Evolutionary conservation across 2,329 filamentous ascomycete genomes (phyloP).

Genomic region (Pseudonectria buxi): DNA sequence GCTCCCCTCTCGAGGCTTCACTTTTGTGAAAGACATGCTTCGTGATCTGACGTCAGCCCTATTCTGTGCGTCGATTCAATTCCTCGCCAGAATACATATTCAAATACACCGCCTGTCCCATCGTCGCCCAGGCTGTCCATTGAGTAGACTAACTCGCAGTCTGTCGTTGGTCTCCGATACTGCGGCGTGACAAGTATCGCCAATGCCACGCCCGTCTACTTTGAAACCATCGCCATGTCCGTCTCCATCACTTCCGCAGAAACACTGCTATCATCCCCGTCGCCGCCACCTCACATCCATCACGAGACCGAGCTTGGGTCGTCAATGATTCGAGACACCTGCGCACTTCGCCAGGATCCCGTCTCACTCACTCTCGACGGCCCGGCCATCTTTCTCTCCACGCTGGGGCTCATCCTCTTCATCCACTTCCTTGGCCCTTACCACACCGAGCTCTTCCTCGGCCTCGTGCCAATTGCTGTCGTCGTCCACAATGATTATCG

Average conservation of each 20-base stretch:
- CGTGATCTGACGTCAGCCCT: too few relatives aligned
- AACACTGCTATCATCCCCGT: conserved; percentile 11
- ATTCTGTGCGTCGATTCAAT: too few relatives aligned
- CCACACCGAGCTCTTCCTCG: conserved; percentile 43
- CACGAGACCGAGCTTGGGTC: conserved; percentile 15
- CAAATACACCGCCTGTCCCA: too few relatives aligned
- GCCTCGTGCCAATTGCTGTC: conserved; percentile 40
- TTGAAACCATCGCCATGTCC: conserved; percentile 17
- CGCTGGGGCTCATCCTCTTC: conserved; percentile 41
- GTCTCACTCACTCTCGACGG: conserved; percentile 49
- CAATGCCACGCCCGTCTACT: too few relatives aligned
- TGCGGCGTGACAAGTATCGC: too few relatives aligned
- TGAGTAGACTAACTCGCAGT: too few relatives aligned
- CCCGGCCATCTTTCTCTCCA: conserved; percentile 37
- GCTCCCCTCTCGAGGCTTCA: too few relatives aligned
- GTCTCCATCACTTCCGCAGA: conserved; percentile 21
- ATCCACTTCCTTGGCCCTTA: conserved; percentile 45
- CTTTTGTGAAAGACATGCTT: too few relatives aligned
- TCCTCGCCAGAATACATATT: too few relatives aligned
- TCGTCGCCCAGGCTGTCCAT: too few relatives aligned
- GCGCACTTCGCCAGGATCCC: conserved; percentile 36
- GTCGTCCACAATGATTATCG: conserved; percentile 64
- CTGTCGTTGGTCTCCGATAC: too few relatives aligned
- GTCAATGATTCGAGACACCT: conserved; percentile 11
- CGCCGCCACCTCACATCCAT: conserved; percentile 14